These are phyloP conservation scores for Aspergillus pseudoviridinutans DNA, from an alignment of 2,329 filamentous ascomycete species.

Conservation along the genomic window DNA sequence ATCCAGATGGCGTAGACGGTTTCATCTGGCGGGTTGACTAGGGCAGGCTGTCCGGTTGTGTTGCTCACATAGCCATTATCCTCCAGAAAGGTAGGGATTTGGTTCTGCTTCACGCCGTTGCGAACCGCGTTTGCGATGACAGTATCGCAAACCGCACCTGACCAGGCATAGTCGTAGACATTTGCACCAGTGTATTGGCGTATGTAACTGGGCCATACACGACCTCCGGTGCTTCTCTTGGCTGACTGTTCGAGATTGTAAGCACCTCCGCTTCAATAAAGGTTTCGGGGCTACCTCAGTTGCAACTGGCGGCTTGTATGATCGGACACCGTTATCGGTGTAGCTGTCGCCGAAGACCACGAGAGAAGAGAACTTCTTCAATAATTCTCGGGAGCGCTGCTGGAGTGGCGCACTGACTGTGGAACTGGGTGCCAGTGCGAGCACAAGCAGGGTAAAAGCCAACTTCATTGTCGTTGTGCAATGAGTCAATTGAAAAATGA, in stretches of 20 bases:
- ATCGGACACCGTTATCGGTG: slow-evolving; percentile 56
- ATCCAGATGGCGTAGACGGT: slow-evolving; percentile 76
- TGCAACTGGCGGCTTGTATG: not conserved
- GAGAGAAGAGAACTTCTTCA: slow-evolving; percentile 54
- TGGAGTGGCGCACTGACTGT: not conserved
- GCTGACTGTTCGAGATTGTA: slow-evolving; percentile 30
- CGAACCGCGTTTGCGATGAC: slow-evolving; percentile 52
- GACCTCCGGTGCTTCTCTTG: slow-evolving; percentile 59
- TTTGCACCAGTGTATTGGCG: slow-evolving; percentile 51
- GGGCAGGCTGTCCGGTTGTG: slow-evolving; percentile 15
- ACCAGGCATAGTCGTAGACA: slow-evolving; percentile 65
- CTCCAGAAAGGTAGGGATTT: slow-evolving; percentile 43
- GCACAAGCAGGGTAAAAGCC: not conserved
- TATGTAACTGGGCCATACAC: slow-evolving; percentile 65
- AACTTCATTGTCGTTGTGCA: not conserved
- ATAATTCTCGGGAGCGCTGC: not conserved
- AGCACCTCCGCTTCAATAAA: not conserved
- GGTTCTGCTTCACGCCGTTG: slow-evolving; percentile 53
- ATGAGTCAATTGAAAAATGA: accelerated
- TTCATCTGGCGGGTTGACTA: slow-evolving; percentile 48
- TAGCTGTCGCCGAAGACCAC: slow-evolving; percentile 73
- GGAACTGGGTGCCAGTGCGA: not conserved
- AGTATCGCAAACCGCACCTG: slow-evolving; percentile 69
- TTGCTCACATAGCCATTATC: slow-evolving; percentile 17
- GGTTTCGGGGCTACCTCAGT: not conserved